A percentile compares a stretch with the other conserved stretches of the same genome.
These are phyloP conservation scores for Rhynchospora breviuscula DNA, from an alignment of 176 grass and related monocot species.

Conservation along the genomic window DNA sequence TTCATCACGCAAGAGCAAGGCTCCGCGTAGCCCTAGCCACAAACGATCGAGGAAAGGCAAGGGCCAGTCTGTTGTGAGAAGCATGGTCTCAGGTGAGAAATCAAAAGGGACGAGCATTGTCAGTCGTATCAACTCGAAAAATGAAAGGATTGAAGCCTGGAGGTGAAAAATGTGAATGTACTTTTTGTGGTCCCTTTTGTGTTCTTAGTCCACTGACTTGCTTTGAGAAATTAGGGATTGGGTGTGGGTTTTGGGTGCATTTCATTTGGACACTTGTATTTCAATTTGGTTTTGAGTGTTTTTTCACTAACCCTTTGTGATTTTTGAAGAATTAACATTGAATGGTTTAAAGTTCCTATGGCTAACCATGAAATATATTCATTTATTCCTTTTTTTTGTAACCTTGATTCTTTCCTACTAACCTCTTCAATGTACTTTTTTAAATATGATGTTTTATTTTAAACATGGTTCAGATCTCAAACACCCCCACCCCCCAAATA, in stretches of 20 bases:
- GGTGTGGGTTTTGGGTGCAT: conserved; percentile 26
- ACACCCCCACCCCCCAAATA: background rate
- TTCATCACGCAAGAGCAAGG: conserved; percentile 38
- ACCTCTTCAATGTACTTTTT: background rate
- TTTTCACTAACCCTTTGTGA: background rate
- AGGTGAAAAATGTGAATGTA: conserved; percentile 46
- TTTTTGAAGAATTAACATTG: background rate
- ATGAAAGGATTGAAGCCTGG: conserved; percentile 83
- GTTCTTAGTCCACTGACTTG: conserved; percentile 30
- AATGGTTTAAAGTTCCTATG: conserved; percentile 14
- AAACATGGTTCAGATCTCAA: background rate
- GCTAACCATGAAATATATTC: conserved; percentile 11
- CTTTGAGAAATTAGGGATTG: conserved; percentile 38
- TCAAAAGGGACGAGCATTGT: conserved; percentile 61
- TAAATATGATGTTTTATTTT: background rate
- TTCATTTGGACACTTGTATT: conserved; percentile 25
- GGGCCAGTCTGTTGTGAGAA: conserved; percentile 28
- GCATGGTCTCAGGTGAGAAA: conserved; percentile 39
- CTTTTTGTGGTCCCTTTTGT: conserved; percentile 1
- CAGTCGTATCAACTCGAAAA: conserved; percentile 73
- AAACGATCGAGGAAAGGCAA: conserved; percentile 67
- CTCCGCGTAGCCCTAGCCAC: conserved; percentile 26
- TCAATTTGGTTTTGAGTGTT: conserved; percentile 24
- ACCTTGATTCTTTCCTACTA: conserved; percentile 9
- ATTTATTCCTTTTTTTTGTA: background rate